Conservation (phyloP, 2,329 filamentous ascomycete species). For the Trichophyton benhamiae region DNA sequence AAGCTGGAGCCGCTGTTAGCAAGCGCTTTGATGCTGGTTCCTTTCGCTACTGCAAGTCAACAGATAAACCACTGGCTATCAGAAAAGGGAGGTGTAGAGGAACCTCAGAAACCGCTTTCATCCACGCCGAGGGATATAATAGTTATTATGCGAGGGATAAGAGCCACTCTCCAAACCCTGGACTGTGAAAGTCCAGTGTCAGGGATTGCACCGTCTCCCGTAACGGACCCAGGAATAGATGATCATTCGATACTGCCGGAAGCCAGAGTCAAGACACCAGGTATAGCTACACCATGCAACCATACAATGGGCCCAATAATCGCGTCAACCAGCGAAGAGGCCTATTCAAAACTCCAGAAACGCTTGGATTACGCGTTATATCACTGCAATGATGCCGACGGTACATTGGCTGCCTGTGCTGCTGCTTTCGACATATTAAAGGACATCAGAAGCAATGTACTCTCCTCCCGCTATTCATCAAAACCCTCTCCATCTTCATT, state of each 20-base stretch:
- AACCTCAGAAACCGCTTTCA: slow-evolving; percentile 1
- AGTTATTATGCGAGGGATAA: slow-evolving; percentile 5
- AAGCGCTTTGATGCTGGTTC: slow-evolving; percentile 11
- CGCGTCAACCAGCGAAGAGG: background rate
- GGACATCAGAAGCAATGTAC: background rate
- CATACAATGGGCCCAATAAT: slow-evolving; percentile 4
- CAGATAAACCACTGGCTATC: slow-evolving; percentile 13
- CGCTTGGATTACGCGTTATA: slow-evolving; percentile 1
- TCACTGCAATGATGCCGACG: background rate
- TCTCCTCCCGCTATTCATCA: background rate
- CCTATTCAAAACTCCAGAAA: slow-evolving; percentile 1
- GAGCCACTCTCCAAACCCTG: slow-evolving; percentile 3
- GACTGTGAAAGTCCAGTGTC: background rate
- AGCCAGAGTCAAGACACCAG: background rate
- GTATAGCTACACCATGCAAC: background rate
- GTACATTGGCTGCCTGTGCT: slow-evolving; percentile 1
- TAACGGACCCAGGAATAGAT: background rate
- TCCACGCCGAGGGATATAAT: slow-evolving; percentile 5
- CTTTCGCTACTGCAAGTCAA: slow-evolving; percentile 12
- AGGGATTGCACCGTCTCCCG: background rate
- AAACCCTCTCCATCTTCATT: background rate
- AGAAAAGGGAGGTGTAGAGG: background rate
- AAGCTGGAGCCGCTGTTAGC: slow-evolving; percentile 14
- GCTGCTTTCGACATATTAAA: slow-evolving; percentile 5
- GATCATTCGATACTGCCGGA: background rate